Conservation (phyloP, 345 rosid species). For the Cardiospermum halicacabum region DNA sequence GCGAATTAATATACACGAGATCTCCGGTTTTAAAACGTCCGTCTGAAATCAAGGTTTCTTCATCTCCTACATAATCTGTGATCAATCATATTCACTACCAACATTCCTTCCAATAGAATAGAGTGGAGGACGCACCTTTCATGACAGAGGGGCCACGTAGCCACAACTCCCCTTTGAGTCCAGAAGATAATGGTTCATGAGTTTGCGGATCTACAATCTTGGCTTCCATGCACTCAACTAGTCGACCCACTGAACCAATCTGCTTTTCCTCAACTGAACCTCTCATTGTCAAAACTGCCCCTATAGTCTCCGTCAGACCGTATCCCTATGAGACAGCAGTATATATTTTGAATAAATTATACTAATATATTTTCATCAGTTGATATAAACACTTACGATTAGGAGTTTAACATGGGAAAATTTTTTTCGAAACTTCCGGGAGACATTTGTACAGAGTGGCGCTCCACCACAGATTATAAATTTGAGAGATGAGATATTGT, state of each 20-base stretch:
- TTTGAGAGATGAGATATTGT: conserved; percentile 58
- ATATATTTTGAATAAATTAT: too few species aligned
- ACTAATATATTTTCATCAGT: too few species aligned
- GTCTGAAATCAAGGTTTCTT: conserved; percentile 66
- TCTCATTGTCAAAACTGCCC: not conserved
- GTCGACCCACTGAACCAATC: conserved; percentile 64
- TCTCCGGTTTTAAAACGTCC: conserved; percentile 97
- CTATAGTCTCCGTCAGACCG: not conserved
- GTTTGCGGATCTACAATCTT: conserved; percentile 77
- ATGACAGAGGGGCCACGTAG: conserved; percentile 71
- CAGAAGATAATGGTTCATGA: conserved; percentile 67
- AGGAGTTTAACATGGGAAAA: conserved; percentile 68
- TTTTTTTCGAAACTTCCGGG: conserved; percentile 57
- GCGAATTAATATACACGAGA: conserved; percentile 67
- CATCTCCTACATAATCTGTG: conserved; percentile 78
- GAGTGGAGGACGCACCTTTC: conserved; percentile 63
- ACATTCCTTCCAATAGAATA: too few species aligned
- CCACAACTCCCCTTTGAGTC: conserved; percentile 83
- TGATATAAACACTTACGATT: conserved; percentile 1
- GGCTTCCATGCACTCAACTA: conserved; percentile 63
- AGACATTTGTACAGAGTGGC: conserved; percentile 70
- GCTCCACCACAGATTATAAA: conserved; percentile 71
- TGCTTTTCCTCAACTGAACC: conserved; percentile 44
- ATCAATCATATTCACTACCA: too few species aligned
- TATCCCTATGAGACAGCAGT: not conserved